A percentile compares a stretch with the other conserved stretches of the same genome.
Conservation (phyloP, 805 yeast genomes). For the Candida oleophila region DNA sequence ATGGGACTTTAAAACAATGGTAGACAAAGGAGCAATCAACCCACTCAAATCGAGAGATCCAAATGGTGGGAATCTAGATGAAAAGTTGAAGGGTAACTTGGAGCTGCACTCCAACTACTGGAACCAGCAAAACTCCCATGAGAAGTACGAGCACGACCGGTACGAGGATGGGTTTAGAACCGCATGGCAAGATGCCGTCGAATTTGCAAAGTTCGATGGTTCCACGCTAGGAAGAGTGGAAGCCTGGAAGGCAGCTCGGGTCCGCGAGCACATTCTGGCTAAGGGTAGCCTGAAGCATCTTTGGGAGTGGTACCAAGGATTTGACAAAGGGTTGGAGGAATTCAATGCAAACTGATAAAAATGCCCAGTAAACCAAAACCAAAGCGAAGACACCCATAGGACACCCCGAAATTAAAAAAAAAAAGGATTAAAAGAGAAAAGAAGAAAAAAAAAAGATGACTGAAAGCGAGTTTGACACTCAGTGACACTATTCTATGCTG, state of each 20-base stretch:
- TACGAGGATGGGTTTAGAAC: conserved; percentile 74
- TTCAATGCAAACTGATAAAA: conserved; percentile 18
- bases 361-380: not conserved
- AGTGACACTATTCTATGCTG: too few species aligned
- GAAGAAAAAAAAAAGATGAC: too few species aligned
- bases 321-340: conserved; percentile 55
- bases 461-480: too few species aligned
- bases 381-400: not conserved
- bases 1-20: conserved; percentile 89
- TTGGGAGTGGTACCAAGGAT: conserved; percentile 95
- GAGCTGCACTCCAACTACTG: conserved; percentile 64
- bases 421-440: too few species aligned
- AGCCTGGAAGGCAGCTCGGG: conserved; percentile 67
- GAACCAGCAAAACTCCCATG: conserved; percentile 55
- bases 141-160: conserved; percentile 76
- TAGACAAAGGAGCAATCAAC: conserved; percentile 51
- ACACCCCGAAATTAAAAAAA: not conserved
- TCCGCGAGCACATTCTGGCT: conserved; percentile 54
- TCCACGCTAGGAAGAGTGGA: conserved; percentile 71
- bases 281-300: conserved; percentile 56
- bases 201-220: conserved; percentile 66
- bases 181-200: conserved; percentile 73
- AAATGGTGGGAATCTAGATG: conserved; percentile 39
- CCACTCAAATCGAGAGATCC: conserved; percentile 29
- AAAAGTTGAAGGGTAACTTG: conserved; percentile 34